These are phyloP conservation scores for Tetraselmis chui DNA, from an alignment of 139 green algal genomes.

Conservation along the genomic window DNA sequence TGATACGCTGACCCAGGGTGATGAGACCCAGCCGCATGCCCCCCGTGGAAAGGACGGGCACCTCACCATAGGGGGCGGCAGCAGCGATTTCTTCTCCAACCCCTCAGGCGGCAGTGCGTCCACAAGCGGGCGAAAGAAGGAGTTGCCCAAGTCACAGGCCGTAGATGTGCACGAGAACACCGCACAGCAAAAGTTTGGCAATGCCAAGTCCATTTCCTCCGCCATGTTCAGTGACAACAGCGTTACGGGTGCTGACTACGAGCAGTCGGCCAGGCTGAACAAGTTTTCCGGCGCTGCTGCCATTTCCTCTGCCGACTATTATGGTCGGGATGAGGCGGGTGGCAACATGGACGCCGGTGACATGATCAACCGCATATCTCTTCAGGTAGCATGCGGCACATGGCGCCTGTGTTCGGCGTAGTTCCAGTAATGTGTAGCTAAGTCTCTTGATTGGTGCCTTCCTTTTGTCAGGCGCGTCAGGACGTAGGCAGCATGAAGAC, in stretches of 20 bases:
- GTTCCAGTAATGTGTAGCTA: neutral
- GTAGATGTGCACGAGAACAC: constrained; percentile 4
- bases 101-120: constrained; percentile 23
- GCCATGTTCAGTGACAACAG: constrained; percentile 39
- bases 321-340: constrained; percentile 31
- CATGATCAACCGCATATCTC: constrained; percentile 65
- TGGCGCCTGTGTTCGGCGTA: no score
- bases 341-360: constrained; percentile 62
- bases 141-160: constrained; percentile 10
- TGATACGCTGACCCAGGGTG: constrained; percentile 41
- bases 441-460: neutral
- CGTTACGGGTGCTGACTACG: constrained; percentile 38
- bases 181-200: constrained; percentile 69
- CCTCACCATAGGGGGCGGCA: constrained; percentile 41
- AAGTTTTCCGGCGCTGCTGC: constrained; percentile 51
- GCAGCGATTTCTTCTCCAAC: constrained; percentile 56
- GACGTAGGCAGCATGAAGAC: constrained; percentile 64
- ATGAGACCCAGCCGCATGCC: constrained; percentile 24
- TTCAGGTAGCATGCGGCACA: constrained; percentile 39
- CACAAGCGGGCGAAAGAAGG: neutral
- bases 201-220: constrained; percentile 86
- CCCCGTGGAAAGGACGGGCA: constrained; percentile 79
- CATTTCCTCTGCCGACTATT: constrained; percentile 79
- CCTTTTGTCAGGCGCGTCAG: constrained; percentile 46
- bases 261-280: constrained; percentile 29